Evolutionary conservation across 169 alveolate species (phyloP).

Genomic region (Neospora caninum): DNA sequence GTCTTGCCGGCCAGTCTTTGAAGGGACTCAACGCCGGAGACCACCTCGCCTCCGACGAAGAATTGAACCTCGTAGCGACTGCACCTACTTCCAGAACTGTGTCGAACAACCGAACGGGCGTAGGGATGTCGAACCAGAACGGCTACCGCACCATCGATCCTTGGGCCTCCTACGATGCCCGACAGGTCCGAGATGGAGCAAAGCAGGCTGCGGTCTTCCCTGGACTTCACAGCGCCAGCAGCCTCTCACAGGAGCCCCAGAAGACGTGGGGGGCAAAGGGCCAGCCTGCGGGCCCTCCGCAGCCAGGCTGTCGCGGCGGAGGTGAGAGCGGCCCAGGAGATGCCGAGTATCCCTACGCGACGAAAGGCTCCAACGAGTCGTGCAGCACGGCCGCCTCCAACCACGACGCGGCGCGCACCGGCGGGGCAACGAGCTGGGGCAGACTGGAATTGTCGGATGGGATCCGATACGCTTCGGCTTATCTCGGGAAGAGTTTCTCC

Average conservation of each 20-base stretch:
- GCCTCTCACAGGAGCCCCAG: not conserved
- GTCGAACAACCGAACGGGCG: not conserved
- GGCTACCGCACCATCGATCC: not conserved
- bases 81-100: not conserved
- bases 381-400: constrained; percentile 24
- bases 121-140: not conserved
- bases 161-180: not conserved
- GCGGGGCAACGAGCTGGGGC: constrained; percentile 9
- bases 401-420: not conserved
- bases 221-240: too few species aligned
- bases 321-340: not conserved
- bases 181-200: too few species aligned
- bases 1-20: too few species aligned
- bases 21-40: too few species aligned
- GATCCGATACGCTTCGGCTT: not conserved
- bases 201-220: too few species aligned
- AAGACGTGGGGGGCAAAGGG: not conserved
- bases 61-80: not conserved
- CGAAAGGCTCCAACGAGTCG: not conserved
- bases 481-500: not conserved
- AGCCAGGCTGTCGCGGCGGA: not conserved
- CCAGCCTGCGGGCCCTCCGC: not conserved
- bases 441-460: not conserved
- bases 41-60: not conserved
- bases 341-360: not conserved